A percentile compares a stretch with the other conserved stretches of the same genome.
Evolutionary conservation across 1,139 yeast species (phyloP).

Genomic region (Zygoascus meyerae): DNA sequence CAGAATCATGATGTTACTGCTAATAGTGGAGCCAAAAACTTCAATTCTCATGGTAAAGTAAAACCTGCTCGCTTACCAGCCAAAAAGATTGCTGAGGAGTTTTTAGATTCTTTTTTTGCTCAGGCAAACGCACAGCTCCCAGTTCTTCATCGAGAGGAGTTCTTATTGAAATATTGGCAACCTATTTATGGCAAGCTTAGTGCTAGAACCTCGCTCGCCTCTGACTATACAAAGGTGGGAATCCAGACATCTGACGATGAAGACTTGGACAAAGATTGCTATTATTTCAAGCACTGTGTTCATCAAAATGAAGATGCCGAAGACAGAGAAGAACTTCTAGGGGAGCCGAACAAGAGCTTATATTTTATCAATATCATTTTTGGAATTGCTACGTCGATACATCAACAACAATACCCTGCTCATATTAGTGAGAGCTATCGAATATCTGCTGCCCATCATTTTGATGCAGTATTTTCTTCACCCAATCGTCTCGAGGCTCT

Average conservation of each 20-base stretch:
- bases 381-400: slow-evolving; percentile 74
- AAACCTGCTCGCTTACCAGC: slow-evolving; percentile 59
- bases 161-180: slow-evolving; percentile 56
- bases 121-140: slow-evolving; percentile 82
- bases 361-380: slow-evolving; percentile 69
- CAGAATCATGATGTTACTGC: slow-evolving; percentile 19
- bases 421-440: slow-evolving; percentile 68
- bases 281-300: slow-evolving; percentile 26
- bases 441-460: slow-evolving; percentile 57
- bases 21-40: not conserved
- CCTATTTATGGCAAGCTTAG: slow-evolving; percentile 75
- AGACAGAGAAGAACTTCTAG: slow-evolving; percentile 11
- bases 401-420: slow-evolving; percentile 63
- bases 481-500: slow-evolving; percentile 61
- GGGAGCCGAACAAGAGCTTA: slow-evolving; percentile 29
- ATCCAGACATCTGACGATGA: slow-evolving; percentile 25
- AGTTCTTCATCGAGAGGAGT: slow-evolving; percentile 71
- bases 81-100: slow-evolving; percentile 60
- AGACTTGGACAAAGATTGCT: slow-evolving; percentile 31
- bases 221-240: slow-evolving; percentile 52
- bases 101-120: slow-evolving; percentile 63
- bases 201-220: slow-evolving; percentile 50
- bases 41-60: slow-evolving; percentile 12
- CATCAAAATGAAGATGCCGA: slow-evolving; percentile 13
- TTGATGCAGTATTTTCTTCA: slow-evolving; percentile 54